These are phyloP conservation scores for Nitzschia palea DNA, from an alignment of 108 stramenopile genomes.

Conservation along the genomic window DNA sequence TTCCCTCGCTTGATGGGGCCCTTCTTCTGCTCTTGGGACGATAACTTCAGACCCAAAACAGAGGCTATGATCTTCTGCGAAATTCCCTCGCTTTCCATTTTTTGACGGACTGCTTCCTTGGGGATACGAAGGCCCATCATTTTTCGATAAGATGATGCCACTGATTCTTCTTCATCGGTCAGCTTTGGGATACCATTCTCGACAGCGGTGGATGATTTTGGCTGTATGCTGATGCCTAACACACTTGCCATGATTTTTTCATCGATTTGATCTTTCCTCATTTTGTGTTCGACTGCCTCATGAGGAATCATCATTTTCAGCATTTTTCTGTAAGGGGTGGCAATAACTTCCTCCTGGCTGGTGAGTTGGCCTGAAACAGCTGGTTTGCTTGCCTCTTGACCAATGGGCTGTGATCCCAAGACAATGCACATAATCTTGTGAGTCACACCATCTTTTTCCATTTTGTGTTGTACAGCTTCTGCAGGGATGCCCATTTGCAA, in stretches of 20 bases:
- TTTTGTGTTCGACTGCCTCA: constrained; percentile 74
- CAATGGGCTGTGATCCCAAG: constrained; percentile 12
- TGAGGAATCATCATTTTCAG: constrained; percentile 63
- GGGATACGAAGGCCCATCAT: constrained; percentile 75
- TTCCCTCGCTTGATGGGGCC: constrained; percentile 14
- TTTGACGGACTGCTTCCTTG: constrained; percentile 62
- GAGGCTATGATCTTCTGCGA: constrained; percentile 65
- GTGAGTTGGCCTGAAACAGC: constrained; percentile 20
- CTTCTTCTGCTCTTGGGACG: constrained; percentile 23
- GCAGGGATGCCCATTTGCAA: constrained; percentile 73
- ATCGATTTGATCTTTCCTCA: constrained; percentile 59
- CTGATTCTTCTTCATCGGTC: constrained; percentile 57
- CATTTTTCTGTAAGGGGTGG: constrained; percentile 36
- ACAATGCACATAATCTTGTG: constrained; percentile 53
- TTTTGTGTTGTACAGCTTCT: constrained; percentile 76
- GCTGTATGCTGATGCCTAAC: constrained; percentile 2
- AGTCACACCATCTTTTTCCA: constrained; percentile 63
- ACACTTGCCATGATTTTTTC: constrained; percentile 24
- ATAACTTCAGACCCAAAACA: constrained; percentile 60
- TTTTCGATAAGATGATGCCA: constrained; percentile 58
- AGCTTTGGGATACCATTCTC: constrained; percentile 22
- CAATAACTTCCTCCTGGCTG: constrained; percentile 32
- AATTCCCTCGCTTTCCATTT: constrained; percentile 76
- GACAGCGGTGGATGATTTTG: background rate
- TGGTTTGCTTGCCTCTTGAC: background rate